Evolutionary conservation across 2,329 filamentous ascomycete genomes (phyloP).

Genomic region (Knufia fluminis): DNA sequence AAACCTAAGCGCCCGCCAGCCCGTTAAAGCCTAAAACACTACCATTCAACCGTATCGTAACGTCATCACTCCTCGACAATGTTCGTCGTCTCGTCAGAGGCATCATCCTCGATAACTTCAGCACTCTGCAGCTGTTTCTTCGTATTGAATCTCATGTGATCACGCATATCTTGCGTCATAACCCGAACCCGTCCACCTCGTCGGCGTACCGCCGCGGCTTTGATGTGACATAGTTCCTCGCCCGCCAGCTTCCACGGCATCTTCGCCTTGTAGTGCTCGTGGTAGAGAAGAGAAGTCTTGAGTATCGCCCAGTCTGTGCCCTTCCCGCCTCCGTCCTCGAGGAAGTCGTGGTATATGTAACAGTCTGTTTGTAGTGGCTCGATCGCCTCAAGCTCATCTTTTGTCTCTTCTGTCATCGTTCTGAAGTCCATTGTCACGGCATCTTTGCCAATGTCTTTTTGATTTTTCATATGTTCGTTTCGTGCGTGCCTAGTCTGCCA

Average conservation of each 20-base stretch:
- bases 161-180: not conserved
- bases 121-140: slow-evolving; percentile 1
- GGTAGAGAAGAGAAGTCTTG: slow-evolving; percentile 33
- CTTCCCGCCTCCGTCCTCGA: slow-evolving; percentile 25
- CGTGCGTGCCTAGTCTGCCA: no score
- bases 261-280: slow-evolving; percentile 2
- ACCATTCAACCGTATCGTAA: no score
- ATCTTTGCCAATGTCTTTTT: slow-evolving; percentile 8
- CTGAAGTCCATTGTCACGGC: slow-evolving; percentile 16
- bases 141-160: not conserved
- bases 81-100: no score
- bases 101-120: not conserved
- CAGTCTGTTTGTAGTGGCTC: slow-evolving; percentile 27
- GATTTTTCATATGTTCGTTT: not conserved
- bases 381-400: slow-evolving; percentile 26
- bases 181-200: not conserved
- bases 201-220: slow-evolving; percentile 13
- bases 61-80: no score
- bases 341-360: slow-evolving; percentile 26
- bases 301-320: slow-evolving; percentile 24
- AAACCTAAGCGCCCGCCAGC: no score
- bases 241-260: slow-evolving; percentile 24
- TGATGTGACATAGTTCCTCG: slow-evolving; percentile 26
- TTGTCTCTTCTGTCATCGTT: slow-evolving; percentile 22
- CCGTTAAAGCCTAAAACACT: no score